Base-by-base conservation (phyloP, 148 eudicot species). In the Chenopodium album region DNA sequence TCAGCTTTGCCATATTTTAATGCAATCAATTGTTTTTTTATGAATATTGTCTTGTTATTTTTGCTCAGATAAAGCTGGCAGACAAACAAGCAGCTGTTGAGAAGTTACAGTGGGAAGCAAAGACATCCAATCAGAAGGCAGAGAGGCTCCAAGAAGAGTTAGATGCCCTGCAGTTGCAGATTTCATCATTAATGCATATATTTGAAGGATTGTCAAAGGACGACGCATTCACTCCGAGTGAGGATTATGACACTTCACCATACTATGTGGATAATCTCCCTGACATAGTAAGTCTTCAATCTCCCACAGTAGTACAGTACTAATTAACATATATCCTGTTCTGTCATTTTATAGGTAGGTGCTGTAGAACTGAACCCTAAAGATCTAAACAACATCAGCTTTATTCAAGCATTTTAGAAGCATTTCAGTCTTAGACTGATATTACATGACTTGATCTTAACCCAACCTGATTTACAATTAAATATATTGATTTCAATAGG, bases 11-110 rank as follows among this genome's bases (percentile, higher is more conserved):
- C 52, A 48, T 48, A 48, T 12, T 48, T 48, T 48, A 48, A 48
- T 48, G 52, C 11, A 1, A 50, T 10, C 9, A 14, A 26, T 0
- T 50, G 32, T 50, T 9, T 81, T 9, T 6, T 81, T 9, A 34
- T 11, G 67, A 41, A 47, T 41, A 16, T 7, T 46, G 8, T 69
- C 13, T 68, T 59, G 26, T 68, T n/a, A 17, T 46, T 52, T 29
- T 19, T 83, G 77, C 32, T 71, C 84, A 96, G 99, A 87, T 92
- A 77, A 92, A 88, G 86, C 89, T 94, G 76, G 98, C 99, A 78
- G 98, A 96, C 89, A 91, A 87, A 77, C 99, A 94, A 89, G 99
- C 98, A 81, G 92, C 91, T 44, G 83, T 94, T 66, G 99, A 94
- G 75, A 94, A 91, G 81, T 84, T 91, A 82, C 94, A 92, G 81